These are phyloP conservation scores for Phytophthora europaea DNA, from an alignment of 352 stramenopile genomes.

Conservation along the genomic window DNA sequence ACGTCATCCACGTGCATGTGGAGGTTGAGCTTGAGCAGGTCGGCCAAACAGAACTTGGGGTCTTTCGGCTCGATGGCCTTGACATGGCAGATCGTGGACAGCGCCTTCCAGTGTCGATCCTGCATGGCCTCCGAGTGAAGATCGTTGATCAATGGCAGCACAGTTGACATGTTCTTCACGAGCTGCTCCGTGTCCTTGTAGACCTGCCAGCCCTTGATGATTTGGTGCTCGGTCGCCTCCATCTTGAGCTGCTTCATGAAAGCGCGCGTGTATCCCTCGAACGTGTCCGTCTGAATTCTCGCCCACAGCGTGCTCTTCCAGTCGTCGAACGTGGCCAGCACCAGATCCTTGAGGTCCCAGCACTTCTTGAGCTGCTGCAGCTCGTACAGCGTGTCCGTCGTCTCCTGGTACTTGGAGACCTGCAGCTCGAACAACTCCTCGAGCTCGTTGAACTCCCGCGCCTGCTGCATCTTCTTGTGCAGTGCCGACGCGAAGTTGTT, in stretches of 20 bases:
- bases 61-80: slow-evolving; percentile 89
- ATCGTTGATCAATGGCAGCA: slow-evolving; percentile 94
- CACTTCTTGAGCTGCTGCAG: slow-evolving; percentile 90
- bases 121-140: slow-evolving; percentile 96
- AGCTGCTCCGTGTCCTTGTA: slow-evolving; percentile 90
- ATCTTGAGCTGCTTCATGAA: slow-evolving; percentile 92
- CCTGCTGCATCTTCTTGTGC: slow-evolving; percentile 85
- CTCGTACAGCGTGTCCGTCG: slow-evolving; percentile 90
- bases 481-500: slow-evolving; percentile 75
- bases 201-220: slow-evolving; percentile 91
- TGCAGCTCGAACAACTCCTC: slow-evolving; percentile 91
- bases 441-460: slow-evolving; percentile 88
- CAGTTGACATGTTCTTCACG: slow-evolving; percentile 89
- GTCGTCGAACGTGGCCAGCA: slow-evolving; percentile 85
- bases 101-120: slow-evolving; percentile 93
- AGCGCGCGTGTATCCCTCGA: slow-evolving; percentile 78
- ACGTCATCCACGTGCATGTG: slow-evolving; percentile 89
- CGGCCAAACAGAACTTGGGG: slow-evolving; percentile 84
- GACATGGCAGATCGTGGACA: slow-evolving; percentile 89
- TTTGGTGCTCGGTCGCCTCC: slow-evolving; percentile 81
- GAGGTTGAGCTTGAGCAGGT: slow-evolving; percentile 86
- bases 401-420: slow-evolving; percentile 90
- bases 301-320: slow-evolving; percentile 89
- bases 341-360: slow-evolving; percentile 89
- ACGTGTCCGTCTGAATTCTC: slow-evolving; percentile 85